A percentile compares a stretch with the other conserved stretches of the same genome.
Conservation (phyloP, 2,329 filamentous ascomycete species). For the Chrysoporthe austroafricana region DNA sequence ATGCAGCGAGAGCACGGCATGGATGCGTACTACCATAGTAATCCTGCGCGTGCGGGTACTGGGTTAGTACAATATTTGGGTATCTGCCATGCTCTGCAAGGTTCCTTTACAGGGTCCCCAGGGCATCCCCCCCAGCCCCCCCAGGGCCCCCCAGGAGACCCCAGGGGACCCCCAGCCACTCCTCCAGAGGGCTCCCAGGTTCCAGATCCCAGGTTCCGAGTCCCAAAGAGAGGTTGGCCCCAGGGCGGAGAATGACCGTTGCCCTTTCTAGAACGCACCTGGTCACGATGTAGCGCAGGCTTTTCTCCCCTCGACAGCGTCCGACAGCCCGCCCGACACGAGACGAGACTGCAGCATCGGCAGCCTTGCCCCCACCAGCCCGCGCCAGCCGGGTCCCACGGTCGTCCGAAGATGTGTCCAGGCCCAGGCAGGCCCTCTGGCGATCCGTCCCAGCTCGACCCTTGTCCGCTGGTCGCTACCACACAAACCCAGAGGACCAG, state of each 20-base stretch:
- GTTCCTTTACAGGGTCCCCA: neutral
- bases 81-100: neutral
- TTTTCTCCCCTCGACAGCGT: neutral
- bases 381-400: neutral
- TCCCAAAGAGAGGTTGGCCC: neutral
- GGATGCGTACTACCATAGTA: neutral
- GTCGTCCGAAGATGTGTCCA: conserved; percentile 1
- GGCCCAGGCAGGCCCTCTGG: neutral
- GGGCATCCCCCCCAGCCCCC: too few species aligned
- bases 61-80: too few species aligned
- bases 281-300: neutral
- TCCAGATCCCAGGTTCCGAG: conserved; percentile 1
- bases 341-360: neutral
- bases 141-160: too few species aligned
- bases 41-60: too few species aligned
- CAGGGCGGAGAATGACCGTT: neutral
- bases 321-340: conserved; percentile 4
- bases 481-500: neutral
- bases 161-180: too few species aligned
- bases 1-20: neutral
- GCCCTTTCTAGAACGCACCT: conserved; percentile 8
- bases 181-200: neutral
- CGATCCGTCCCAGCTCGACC: neutral
- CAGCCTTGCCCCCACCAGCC: neutral
- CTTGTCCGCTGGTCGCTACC: neutral